Conservation (phyloP, 495 filamentous ascomycete species). For the Hypoxylon rickii region DNA sequence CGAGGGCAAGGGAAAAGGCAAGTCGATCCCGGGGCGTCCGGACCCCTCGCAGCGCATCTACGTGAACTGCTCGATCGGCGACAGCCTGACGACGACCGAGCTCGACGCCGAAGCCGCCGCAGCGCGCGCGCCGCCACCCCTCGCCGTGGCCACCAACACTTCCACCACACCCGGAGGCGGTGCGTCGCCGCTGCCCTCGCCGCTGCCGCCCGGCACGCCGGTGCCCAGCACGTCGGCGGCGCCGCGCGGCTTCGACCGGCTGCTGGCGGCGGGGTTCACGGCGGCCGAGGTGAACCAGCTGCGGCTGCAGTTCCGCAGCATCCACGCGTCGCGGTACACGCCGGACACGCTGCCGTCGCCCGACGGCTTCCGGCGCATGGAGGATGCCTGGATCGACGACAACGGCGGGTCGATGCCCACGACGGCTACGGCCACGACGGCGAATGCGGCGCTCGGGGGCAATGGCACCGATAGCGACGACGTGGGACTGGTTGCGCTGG, state of each 20-base stretch:
- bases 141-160: slow-evolving; percentile 16
- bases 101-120: slow-evolving; percentile 68
- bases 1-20: slow-evolving; percentile 49
- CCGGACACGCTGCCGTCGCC: slow-evolving; percentile 81
- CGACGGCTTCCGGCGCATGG: slow-evolving; percentile 62
- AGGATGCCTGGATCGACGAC: slow-evolving; percentile 92
- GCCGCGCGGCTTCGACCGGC: slow-evolving; percentile 88
- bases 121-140: slow-evolving; percentile 47
- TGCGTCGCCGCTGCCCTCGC: not conserved
- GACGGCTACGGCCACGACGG: slow-evolving; percentile 26
- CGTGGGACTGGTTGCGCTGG: slow-evolving; percentile 41
- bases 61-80: slow-evolving; percentile 87
- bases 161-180: not conserved
- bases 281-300: slow-evolving; percentile 78
- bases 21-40: slow-evolving; percentile 49
- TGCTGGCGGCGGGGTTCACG: slow-evolving; percentile 79
- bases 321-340: slow-evolving; percentile 76
- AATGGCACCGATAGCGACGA: slow-evolving; percentile 56
- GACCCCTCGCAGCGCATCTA: slow-evolving; percentile 60
- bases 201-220: slow-evolving; percentile 5
- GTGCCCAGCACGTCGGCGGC: slow-evolving; percentile 56
- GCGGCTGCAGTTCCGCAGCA: slow-evolving; percentile 80
- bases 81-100: slow-evolving; percentile 68
- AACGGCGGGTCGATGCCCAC: slow-evolving; percentile 53
- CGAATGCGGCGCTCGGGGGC: slow-evolving; percentile 39